These are phyloP conservation scores for Poa pratensis DNA, from an alignment of 176 grass and related monocot genomes.

Conservation along the genomic window DNA sequence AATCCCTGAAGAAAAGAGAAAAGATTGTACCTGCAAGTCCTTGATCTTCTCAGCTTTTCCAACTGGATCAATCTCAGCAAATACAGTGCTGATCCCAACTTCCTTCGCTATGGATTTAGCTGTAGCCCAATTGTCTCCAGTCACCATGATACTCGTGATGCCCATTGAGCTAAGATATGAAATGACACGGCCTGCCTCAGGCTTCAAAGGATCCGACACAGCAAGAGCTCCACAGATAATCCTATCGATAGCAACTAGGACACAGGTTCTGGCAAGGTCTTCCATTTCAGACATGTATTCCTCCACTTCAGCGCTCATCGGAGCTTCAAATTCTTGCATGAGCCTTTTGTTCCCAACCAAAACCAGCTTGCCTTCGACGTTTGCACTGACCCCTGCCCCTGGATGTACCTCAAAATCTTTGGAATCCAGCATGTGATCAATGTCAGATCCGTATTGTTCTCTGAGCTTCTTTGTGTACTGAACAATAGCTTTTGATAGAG, in stretches of 20 bases:
- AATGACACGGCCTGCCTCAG: slow-evolving; percentile 74
- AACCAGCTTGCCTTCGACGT: slow-evolving; percentile 68
- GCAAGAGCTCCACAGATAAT: slow-evolving; percentile 76
- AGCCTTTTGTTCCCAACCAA: slow-evolving; percentile 93
- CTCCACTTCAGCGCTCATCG: slow-evolving; percentile 61
- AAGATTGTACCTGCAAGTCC: slow-evolving; percentile 74
- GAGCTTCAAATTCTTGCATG: slow-evolving; percentile 77
- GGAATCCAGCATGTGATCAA: slow-evolving; percentile 62
- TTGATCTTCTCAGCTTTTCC: slow-evolving; percentile 96
- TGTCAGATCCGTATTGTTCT: slow-evolving; percentile 69
- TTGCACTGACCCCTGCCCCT: slow-evolving; percentile 80
- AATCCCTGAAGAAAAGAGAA: background rate
- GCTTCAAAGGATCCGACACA: slow-evolving; percentile 94
- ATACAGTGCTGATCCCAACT: slow-evolving; percentile 76
- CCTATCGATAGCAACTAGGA: slow-evolving; percentile 80
- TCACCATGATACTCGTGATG: slow-evolving; percentile 96
- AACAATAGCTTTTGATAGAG: slow-evolving; percentile 88
- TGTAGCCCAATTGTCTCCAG: slow-evolving; percentile 95
- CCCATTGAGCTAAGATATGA: slow-evolving; percentile 79
- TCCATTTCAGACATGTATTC: slow-evolving; percentile 72
- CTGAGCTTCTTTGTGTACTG: slow-evolving; percentile 80
- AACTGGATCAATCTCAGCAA: slow-evolving; percentile 83
- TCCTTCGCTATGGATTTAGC: slow-evolving; percentile 89
- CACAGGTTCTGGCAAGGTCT: slow-evolving; percentile 80
- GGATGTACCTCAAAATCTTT: slow-evolving; percentile 94